Conservation (phyloP, 1,284 basidiomycete species). For the Bjerkandera adusta region DNA sequence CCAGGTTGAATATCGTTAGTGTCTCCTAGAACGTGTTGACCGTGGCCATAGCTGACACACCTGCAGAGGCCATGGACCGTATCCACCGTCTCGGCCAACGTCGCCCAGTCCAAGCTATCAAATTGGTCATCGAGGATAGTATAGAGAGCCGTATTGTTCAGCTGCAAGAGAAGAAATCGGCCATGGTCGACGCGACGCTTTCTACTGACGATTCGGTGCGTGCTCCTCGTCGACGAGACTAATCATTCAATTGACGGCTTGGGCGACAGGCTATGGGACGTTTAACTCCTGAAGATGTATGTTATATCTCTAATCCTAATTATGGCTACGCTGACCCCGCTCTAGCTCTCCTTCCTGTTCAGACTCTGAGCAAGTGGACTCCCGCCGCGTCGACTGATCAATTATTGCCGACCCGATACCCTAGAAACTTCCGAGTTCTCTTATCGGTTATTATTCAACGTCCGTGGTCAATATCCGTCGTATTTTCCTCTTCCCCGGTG, state of each 20-base stretch:
- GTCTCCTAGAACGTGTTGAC: constrained; percentile 2
- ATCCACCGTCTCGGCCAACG: constrained; percentile 92
- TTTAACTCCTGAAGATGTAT: constrained; percentile 84
- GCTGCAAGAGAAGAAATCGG: constrained; percentile 93
- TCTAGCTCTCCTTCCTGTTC: constrained; percentile 74
- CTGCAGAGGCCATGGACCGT: constrained; percentile 93
- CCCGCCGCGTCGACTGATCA: too few species aligned
- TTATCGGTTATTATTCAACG: not conserved
- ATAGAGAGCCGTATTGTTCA: constrained; percentile 94
- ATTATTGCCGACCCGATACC: too few species aligned
- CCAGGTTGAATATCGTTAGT: constrained; percentile 70
- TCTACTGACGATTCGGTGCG: constrained; percentile 73
- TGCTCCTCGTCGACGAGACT: constrained; percentile 9
- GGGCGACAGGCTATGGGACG: constrained; percentile 77
- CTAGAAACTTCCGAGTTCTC: too few species aligned
- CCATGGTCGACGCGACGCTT: constrained; percentile 80
- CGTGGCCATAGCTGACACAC: constrained; percentile 13
- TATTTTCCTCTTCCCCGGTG: too few species aligned
- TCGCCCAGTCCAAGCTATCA: constrained; percentile 90
- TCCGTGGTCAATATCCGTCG: not conserved
- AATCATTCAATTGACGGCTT: constrained; percentile 19
- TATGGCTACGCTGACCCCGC: constrained; percentile 5
- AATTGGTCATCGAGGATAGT: constrained; percentile 93
- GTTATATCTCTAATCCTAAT: constrained; percentile 31
- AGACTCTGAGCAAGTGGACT: too few species aligned